Conservation (phyloP, 106 monocot species). For the Platanthera guangdongensis region DNA sequence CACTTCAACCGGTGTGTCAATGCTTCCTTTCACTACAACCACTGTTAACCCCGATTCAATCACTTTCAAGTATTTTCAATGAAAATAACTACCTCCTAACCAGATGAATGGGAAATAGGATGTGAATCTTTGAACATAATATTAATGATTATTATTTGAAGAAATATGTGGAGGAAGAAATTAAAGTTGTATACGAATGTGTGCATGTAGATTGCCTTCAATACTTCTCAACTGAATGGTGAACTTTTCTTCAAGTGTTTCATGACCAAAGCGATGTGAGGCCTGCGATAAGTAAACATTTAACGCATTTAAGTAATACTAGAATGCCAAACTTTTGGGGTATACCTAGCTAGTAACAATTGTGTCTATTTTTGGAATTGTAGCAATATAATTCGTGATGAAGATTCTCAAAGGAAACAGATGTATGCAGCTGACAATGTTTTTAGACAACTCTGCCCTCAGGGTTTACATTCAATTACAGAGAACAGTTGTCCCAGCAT, state of each 20-base stretch:
- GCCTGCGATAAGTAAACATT: too few species aligned
- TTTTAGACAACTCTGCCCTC: slow-evolving; percentile 43
- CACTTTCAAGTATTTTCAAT: too few species aligned
- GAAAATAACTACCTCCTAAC: too few species aligned
- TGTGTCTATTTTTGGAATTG: slow-evolving; percentile 3
- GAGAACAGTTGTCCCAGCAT: slow-evolving; percentile 38
- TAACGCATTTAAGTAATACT: too few species aligned
- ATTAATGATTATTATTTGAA: background rate
- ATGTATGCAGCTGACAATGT: slow-evolving; percentile 37
- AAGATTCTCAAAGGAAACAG: slow-evolving; percentile 40
- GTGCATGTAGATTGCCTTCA: background rate
- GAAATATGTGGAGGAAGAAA: background rate
- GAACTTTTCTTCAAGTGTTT: too few species aligned
- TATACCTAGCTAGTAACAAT: background rate
- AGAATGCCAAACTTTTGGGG: too few species aligned
- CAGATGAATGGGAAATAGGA: background rate
- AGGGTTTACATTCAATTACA: slow-evolving; percentile 6
- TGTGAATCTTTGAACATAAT: background rate
- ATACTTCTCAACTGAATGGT: background rate
- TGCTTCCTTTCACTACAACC: too few species aligned
- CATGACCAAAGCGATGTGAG: too few species aligned
- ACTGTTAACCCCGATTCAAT: too few species aligned
- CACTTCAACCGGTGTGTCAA: too few species aligned
- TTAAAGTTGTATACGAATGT: background rate
- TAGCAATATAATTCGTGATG: slow-evolving; percentile 56